Evolutionary conservation across 495 filamentous ascomycete species (phyloP).

Genomic region (Podospora bellae-mahoneyi): DNA sequence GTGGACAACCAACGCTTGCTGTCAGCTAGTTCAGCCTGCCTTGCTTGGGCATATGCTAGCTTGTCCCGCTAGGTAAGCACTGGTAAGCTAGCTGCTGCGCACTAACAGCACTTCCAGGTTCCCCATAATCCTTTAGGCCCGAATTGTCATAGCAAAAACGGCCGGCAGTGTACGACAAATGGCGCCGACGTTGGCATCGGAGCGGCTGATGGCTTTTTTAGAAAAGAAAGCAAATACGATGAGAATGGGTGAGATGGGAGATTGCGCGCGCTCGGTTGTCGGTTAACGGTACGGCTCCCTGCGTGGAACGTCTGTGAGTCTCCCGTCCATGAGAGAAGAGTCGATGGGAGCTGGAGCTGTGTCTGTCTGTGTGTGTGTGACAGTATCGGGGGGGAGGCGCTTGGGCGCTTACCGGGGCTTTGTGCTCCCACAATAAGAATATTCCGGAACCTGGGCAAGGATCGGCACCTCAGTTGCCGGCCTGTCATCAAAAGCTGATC

Average conservation of each 20-base stretch:
- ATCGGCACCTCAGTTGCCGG: background rate
- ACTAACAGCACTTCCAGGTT: no score
- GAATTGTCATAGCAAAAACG: no score
- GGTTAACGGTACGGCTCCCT: slow-evolving; percentile 5
- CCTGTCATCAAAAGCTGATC: background rate
- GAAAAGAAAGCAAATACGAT: no score
- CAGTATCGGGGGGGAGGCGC: slow-evolving; percentile 6
- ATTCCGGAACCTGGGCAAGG: slow-evolving; percentile 9
- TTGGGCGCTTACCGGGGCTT: slow-evolving; percentile 9
- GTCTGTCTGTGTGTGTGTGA: background rate
- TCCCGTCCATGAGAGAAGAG: no score
- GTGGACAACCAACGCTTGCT: background rate
- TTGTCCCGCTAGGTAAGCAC: background rate
- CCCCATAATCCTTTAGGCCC: no score
- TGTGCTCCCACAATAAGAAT: slow-evolving; percentile 2
- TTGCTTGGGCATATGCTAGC: background rate
- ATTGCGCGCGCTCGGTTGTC: slow-evolving; percentile 4
- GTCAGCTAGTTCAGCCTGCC: background rate
- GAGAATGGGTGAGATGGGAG: background rate
- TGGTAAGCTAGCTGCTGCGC: background rate
- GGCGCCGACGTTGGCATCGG: background rate
- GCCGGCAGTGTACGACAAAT: background rate
- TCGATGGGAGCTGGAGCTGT: background rate
- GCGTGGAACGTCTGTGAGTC: background rate
- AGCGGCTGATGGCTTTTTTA: background rate